A percentile compares a stretch with the other conserved stretches of the same genome.
phyloP scores from a whole-genome alignment of 495 filamentous ascomycete genomes.

The Achaetomiella virescens region DNA sequence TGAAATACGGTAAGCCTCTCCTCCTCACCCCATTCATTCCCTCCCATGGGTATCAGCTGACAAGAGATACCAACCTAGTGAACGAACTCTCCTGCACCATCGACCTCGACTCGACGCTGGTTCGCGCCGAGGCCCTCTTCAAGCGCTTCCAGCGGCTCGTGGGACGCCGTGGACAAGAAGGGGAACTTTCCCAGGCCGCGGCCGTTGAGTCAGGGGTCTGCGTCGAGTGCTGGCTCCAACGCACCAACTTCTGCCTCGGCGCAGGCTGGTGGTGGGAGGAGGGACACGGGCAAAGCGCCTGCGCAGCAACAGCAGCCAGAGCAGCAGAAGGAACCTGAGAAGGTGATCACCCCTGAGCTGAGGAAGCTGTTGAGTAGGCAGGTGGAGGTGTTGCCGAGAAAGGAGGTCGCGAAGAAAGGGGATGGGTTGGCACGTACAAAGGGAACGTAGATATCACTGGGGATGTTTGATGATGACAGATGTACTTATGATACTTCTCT shows the following conservation, averaged over 20 bases:
- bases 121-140: constrained; percentile 84
- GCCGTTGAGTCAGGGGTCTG: constrained; percentile 3
- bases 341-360: constrained; percentile 76
- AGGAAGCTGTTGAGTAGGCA: constrained; percentile 67
- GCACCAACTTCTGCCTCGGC: neutral
- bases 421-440: constrained; percentile 23
- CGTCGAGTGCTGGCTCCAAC: constrained; percentile 12
- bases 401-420: constrained; percentile 42
- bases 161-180: constrained; percentile 82
- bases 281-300: constrained; percentile 15
- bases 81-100: constrained; percentile 94
- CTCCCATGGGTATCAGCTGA: neutral
- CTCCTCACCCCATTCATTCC: constrained; percentile 6
- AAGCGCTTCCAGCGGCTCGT: constrained; percentile 78
- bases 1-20: constrained; percentile 79
- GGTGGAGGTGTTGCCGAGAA: constrained; percentile 55
- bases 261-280: neutral
- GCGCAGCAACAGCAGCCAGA: neutral
- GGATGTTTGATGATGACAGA: neutral
- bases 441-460: neutral
- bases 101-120: constrained; percentile 74
- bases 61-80: constrained; percentile 58
- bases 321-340: constrained; percentile 37
- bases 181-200: constrained; percentile 58
- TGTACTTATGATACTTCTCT: neutral